Evolutionary conservation across 495 filamentous ascomycete species (phyloP).

Genomic region (Penicillium goetzii): DNA sequence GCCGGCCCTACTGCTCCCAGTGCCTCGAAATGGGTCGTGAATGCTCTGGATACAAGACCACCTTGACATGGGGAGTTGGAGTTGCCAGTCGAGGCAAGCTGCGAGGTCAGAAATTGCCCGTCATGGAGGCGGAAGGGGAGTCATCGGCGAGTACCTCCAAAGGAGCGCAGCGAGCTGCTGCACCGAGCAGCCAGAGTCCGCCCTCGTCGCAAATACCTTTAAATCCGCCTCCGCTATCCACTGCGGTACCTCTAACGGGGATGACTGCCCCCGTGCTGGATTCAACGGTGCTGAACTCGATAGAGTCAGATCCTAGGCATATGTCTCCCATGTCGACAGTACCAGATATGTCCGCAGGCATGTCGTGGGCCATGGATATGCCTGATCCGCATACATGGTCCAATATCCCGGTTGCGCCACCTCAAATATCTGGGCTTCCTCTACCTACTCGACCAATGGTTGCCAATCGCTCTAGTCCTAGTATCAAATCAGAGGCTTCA

Average conservation of each 20-base stretch:
- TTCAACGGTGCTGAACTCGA: background rate
- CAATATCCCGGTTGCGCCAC: slow-evolving; percentile 21
- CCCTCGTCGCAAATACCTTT: slow-evolving; percentile 17
- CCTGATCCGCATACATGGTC: slow-evolving; percentile 35
- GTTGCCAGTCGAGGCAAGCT: slow-evolving; percentile 97
- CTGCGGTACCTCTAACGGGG: slow-evolving; percentile 9
- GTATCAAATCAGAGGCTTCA: slow-evolving; percentile 22
- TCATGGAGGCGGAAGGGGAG: slow-evolving; percentile 50
- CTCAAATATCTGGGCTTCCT: slow-evolving; percentile 34
- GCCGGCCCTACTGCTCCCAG: slow-evolving; percentile 92
- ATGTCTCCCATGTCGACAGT: slow-evolving; percentile 18
- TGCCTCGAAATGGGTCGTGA: slow-evolving; percentile 90
- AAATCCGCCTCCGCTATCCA: slow-evolving; percentile 20
- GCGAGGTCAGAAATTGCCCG: slow-evolving; percentile 81
- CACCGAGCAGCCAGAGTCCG: slow-evolving; percentile 21
- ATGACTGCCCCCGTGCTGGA: slow-evolving; percentile 11
- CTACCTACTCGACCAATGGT: slow-evolving; percentile 27
- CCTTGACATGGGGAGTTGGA: slow-evolving; percentile 96
- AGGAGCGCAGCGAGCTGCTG: slow-evolving; percentile 18
- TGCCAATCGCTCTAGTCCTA: slow-evolving; percentile 21
- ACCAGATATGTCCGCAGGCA: slow-evolving; percentile 19
- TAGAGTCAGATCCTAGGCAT: slow-evolving; percentile 12
- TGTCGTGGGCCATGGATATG: slow-evolving; percentile 37
- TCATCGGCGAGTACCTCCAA: slow-evolving; percentile 17
- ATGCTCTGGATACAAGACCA: slow-evolving; percentile 96